These are phyloP conservation scores for Thermothielavioides terrestris DNA, from an alignment of 495 filamentous ascomycete species.

Conservation along the genomic window DNA sequence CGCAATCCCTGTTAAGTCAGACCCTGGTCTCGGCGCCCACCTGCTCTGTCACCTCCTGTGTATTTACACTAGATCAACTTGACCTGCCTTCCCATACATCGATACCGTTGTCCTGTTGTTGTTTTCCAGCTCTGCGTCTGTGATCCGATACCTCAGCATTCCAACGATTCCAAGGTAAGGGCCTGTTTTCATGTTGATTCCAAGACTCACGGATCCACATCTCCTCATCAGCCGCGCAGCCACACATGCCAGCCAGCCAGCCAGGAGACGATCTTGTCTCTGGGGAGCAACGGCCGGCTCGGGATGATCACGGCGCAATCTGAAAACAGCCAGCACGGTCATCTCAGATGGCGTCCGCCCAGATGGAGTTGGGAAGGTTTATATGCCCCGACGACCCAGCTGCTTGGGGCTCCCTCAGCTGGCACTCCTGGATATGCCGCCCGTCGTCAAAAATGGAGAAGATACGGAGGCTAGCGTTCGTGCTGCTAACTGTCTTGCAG, in stretches of 20 bases:
- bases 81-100: not conserved
- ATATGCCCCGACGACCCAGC: not conserved
- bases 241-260: not conserved
- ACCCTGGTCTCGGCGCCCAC: no score
- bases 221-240: not conserved
- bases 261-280: not conserved
- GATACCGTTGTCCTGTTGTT: not conserved
- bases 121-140: not conserved
- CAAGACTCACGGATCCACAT: not conserved
- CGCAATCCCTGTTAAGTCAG: no score
- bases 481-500: constrained; percentile 6
- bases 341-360: not conserved
- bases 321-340: not conserved
- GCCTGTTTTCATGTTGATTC: not conserved
- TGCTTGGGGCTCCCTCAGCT: not conserved
- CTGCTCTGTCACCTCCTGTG: no score
- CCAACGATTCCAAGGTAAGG: not conserved
- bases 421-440: not conserved
- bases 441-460: constrained; percentile 1
- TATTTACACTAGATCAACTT: no score
- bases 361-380: not conserved
- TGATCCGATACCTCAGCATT: not conserved
- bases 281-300: not conserved
- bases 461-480: not conserved
- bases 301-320: not conserved